Conservation (phyloP, 1,139 yeast genomes). For the Taphrina deformans region DNA sequence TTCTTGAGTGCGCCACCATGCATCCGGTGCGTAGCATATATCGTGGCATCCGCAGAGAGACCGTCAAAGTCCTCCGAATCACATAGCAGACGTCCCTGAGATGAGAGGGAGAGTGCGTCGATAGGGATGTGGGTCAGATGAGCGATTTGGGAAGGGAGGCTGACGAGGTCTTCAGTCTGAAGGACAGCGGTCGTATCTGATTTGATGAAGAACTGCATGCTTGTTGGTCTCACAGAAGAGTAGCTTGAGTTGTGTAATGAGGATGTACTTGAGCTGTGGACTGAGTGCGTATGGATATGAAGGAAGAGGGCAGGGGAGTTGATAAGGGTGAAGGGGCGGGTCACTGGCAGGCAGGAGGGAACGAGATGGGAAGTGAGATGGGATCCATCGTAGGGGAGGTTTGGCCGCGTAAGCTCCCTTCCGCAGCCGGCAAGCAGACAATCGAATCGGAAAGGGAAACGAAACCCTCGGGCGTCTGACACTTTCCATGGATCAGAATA, state of each 20-base stretch:
- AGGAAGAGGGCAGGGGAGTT: not conserved
- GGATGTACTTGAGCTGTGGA: too few species aligned
- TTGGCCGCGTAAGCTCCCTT: constrained; percentile 19
- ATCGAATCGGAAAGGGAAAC: not conserved
- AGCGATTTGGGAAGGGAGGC: constrained; percentile 7
- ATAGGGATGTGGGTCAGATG: constrained; percentile 9
- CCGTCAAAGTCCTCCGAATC: not conserved
- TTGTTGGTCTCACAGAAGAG: too few species aligned
- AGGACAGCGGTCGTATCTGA: constrained; percentile 17
- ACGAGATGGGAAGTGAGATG: not conserved
- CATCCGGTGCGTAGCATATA: constrained; percentile 10
- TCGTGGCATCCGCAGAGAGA: constrained; percentile 9
- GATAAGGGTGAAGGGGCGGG: not conserved
- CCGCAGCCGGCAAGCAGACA: not conserved
- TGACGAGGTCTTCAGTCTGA: not conserved
- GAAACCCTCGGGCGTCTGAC: too few species aligned
- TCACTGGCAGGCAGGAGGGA: not conserved
- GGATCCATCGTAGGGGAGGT: not conserved
- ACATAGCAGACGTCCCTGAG: constrained; percentile 7
- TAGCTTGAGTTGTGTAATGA: too few species aligned
- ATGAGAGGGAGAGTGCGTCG: constrained; percentile 13
- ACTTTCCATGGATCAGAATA: too few species aligned
- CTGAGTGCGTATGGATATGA: not conserved
- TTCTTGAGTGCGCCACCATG: constrained; percentile 37
- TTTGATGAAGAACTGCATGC: constrained; percentile 28